phyloP scores from a whole-genome alignment of 2,329 filamentous ascomycete genomes.

The Hypoxylon sp. region DNA sequence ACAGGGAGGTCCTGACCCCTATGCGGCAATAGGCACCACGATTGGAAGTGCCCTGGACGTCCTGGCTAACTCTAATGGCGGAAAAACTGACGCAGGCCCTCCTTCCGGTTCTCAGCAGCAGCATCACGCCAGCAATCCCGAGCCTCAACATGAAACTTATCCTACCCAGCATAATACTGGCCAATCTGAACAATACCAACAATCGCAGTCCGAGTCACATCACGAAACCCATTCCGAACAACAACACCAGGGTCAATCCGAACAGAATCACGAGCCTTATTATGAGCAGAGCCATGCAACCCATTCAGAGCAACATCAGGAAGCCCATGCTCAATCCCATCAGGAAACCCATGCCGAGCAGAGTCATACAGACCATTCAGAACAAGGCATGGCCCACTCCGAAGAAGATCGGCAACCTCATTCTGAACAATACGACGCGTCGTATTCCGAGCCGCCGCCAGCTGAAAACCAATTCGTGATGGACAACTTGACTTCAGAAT shows the following conservation, averaged over 20 bases:
- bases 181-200: constrained; percentile 22
- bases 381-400: constrained; percentile 12
- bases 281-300: constrained; percentile 10
- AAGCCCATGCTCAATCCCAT: constrained; percentile 9
- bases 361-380: constrained; percentile 3
- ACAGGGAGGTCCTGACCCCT: constrained; percentile 28
- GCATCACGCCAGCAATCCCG: constrained; percentile 5
- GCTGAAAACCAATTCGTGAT: constrained; percentile 12
- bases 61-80: constrained; percentile 2
- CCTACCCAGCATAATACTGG: constrained; percentile 13
- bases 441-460: constrained; percentile 21
- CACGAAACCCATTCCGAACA: constrained; percentile 15
- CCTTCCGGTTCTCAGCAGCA: constrained; percentile 23
- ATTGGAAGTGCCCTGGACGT: constrained; percentile 31
- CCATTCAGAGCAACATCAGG: constrained; percentile 22
- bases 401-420: constrained; percentile 16
- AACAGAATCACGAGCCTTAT: constrained; percentile 23
- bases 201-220: constrained; percentile 9
- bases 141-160: constrained; percentile 24
- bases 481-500: constrained; percentile 26
- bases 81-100: constrained; percentile 9
- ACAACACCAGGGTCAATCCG: constrained; percentile 3
- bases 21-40: constrained; percentile 32
- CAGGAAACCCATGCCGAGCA: constrained; percentile 14
- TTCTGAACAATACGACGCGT: constrained; percentile 17